Percentiles rank a stretch among this genome's conserved stretches.
Conservation (phyloP, 345 rosid species). For the Lepidium aucheri region DNA sequence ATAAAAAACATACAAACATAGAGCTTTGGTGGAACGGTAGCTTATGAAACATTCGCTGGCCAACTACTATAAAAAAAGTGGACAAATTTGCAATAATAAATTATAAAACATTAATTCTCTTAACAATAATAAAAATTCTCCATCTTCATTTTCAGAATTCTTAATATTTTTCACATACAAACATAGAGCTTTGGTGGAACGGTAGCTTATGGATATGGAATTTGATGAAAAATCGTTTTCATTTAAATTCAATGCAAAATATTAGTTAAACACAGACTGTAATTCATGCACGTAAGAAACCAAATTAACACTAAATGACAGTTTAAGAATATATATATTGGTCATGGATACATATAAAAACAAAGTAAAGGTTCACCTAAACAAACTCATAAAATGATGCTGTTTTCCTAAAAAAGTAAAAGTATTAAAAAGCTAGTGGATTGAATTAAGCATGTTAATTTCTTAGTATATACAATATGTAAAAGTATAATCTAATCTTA, state of each 20-base stretch:
- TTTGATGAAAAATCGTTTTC: background rate
- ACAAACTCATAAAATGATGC: background rate
- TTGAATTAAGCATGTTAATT: background rate
- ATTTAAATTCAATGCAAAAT: background rate
- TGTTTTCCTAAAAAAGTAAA: background rate
- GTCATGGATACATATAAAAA: background rate
- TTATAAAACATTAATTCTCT: no score
- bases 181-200: background rate
- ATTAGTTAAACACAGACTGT: background rate
- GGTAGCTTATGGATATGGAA: background rate
- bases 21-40: no score
- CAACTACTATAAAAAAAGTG: no score
- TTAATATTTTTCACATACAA: background rate
- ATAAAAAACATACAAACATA: no score
- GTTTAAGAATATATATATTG: background rate
- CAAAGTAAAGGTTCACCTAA: conserved; percentile 3
- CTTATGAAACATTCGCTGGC: no score
- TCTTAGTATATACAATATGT: background rate
- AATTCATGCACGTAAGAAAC: background rate
- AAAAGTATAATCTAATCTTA: background rate
- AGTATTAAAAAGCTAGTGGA: background rate
- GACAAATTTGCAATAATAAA: no score
- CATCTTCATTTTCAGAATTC: background rate
- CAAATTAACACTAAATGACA: background rate
- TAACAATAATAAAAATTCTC: no score